Evolutionary conservation across 2,329 filamentous ascomycete species (phyloP).

Genomic region (Arachnomyces sp.): DNA sequence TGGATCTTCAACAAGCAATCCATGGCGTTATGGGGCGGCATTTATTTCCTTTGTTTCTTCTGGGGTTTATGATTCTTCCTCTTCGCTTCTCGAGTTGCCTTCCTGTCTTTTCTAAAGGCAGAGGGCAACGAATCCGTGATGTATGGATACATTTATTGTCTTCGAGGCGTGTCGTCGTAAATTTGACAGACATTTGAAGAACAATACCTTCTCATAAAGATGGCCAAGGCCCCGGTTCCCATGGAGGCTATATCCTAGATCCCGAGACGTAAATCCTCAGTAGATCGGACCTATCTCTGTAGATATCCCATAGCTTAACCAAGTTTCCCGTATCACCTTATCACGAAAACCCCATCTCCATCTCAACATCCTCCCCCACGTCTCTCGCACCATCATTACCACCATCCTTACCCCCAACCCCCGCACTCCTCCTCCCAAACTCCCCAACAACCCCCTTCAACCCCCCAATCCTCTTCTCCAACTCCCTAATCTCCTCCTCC

Average conservation of each 20-base stretch:
- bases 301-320: too few relatives aligned
- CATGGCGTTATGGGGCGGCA: slow-evolving; percentile 9
- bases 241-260: too few relatives aligned
- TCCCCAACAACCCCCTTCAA: slow-evolving; percentile 33
- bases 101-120: too few relatives aligned
- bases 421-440: slow-evolving; percentile 27
- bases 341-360: not conserved
- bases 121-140: too few relatives aligned
- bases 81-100: not conserved
- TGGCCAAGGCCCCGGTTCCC: too few relatives aligned
- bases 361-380: not conserved
- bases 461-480: slow-evolving; percentile 32
- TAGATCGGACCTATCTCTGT: too few relatives aligned
- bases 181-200: too few relatives aligned
- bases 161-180: too few relatives aligned
- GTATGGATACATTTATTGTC: too few relatives aligned
- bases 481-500: slow-evolving; percentile 33
- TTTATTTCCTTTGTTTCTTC: slow-evolving; percentile 3
- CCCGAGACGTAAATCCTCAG: too few relatives aligned
- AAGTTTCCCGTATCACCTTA: too few relatives aligned
- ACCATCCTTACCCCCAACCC: slow-evolving; percentile 2
- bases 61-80: slow-evolving; percentile 1
- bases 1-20: slow-evolving; percentile 18
- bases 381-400: not conserved
- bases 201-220: too few relatives aligned